These are phyloP conservation scores for Calonectria honghensis DNA, from an alignment of 2,329 filamentous ascomycete genomes.

Conservation along the genomic window DNA sequence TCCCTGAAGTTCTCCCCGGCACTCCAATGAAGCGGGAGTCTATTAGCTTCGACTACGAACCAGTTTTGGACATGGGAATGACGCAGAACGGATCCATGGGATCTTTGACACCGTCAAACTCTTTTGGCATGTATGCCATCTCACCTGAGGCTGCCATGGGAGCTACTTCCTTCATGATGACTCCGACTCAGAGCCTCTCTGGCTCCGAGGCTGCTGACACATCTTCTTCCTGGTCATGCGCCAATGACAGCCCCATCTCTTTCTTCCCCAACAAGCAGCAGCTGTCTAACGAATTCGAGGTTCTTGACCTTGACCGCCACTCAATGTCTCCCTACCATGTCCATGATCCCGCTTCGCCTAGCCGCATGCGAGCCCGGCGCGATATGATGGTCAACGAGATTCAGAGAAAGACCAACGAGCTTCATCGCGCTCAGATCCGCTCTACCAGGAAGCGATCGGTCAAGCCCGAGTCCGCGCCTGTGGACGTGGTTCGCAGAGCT, in stretches of 20 bases:
- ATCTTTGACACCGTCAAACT: slow-evolving; percentile 61
- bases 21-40: slow-evolving; percentile 62
- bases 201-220: slow-evolving; percentile 63
- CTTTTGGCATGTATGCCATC: slow-evolving; percentile 60
- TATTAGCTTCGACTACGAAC: slow-evolving; percentile 62
- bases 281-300: slow-evolving; percentile 57
- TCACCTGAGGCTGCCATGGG: slow-evolving; percentile 60
- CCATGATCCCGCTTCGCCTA: slow-evolving; percentile 59
- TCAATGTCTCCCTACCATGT: slow-evolving; percentile 60
- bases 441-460: slow-evolving; percentile 56
- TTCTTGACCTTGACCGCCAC: slow-evolving; percentile 61
- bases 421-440: slow-evolving; percentile 65
- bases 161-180: slow-evolving; percentile 62
- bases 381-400: slow-evolving; percentile 65
- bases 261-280: slow-evolving; percentile 61
- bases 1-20: slow-evolving; percentile 57
- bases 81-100: slow-evolving; percentile 59
- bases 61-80: slow-evolving; percentile 63
- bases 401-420: slow-evolving; percentile 66
- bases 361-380: slow-evolving; percentile 60
- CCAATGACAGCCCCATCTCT: slow-evolving; percentile 64
- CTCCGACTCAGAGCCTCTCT: slow-evolving; percentile 63
- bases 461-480: slow-evolving; percentile 55
- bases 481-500: slow-evolving; percentile 62
- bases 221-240: slow-evolving; percentile 62